Evolutionary conservation across 2,329 filamentous ascomycete genomes (phyloP).

Genomic region (Magnaporthiopsis rhizophila): DNA sequence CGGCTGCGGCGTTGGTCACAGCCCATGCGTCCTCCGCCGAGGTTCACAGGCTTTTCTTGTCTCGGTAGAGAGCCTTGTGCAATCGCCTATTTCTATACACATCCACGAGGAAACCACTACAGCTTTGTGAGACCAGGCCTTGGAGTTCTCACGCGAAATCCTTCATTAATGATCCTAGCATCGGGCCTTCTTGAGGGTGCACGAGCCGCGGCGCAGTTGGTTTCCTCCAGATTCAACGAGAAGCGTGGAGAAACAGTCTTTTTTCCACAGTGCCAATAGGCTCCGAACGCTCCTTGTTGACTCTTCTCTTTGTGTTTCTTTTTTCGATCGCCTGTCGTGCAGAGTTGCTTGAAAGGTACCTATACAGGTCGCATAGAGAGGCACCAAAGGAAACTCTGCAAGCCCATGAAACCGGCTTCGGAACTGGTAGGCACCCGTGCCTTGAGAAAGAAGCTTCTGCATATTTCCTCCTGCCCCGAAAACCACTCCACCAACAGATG

Average conservation of each 20-base stretch:
- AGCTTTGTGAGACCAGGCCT: not conserved
- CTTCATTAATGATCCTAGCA: not conserved
- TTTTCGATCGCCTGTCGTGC: not conserved
- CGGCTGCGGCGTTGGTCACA: not conserved
- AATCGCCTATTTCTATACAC: not conserved
- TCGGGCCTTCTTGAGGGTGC: not conserved
- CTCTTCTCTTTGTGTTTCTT: not conserved
- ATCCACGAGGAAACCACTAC: not conserved
- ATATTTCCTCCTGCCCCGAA: not conserved
- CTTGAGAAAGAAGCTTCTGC: not conserved
- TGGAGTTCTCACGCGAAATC: not conserved
- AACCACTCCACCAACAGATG: not conserved
- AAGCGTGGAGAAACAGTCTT: not conserved
- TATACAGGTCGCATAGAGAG: not conserved
- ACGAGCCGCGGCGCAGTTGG: not conserved
- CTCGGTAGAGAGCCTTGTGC: not conserved
- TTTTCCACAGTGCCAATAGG: not conserved
- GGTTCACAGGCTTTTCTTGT: not conserved
- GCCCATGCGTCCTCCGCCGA: not conserved
- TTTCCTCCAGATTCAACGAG: not conserved
- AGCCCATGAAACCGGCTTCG: too few species aligned
- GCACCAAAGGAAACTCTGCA: not conserved
- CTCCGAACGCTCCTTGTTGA: not conserved
- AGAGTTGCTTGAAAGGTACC: too few species aligned
- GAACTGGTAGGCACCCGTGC: not conserved